A percentile compares a stretch with the other conserved stretches of the same genome.
Conservation (phyloP, 176 grass and related monocot species). For the Carex cristatella region DNA sequence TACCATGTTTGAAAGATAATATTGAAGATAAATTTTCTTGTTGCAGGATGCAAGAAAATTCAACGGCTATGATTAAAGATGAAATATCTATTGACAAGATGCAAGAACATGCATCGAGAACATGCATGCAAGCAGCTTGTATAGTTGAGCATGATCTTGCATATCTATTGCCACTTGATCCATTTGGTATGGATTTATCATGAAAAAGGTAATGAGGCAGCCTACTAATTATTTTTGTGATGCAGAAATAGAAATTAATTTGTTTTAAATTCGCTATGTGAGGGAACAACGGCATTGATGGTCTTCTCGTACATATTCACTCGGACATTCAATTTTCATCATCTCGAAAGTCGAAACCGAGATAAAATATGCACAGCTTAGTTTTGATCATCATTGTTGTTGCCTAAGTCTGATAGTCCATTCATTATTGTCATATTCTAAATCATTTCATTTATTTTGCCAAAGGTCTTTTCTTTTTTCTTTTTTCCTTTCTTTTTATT, state of each 20-base stretch:
- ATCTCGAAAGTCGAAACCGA: too few species aligned
- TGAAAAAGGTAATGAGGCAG: neutral
- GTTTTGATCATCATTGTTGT: too few species aligned
- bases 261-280: too few species aligned
- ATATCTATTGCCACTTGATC: neutral
- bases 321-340: too few species aligned
- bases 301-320: too few species aligned
- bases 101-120: neutral
- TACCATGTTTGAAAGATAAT: neutral
- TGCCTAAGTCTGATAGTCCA: neutral
- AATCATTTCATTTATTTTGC: neutral
- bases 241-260: neutral
- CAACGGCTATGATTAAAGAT: neutral
- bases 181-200: slow-evolving; percentile 4
- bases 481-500: neutral
- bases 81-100: neutral
- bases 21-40: neutral
- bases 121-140: neutral
- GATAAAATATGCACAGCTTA: too few species aligned
- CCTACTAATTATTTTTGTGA: neutral
- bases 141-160: neutral
- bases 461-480: neutral
- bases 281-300: too few species aligned
- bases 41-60: neutral
- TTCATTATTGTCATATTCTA: neutral